Evolutionary conservation across 106 monocot genomes (phyloP), one percentile per base, ranked within the genome.

Genomic region (Dioscorea dumetorum): DNA sequence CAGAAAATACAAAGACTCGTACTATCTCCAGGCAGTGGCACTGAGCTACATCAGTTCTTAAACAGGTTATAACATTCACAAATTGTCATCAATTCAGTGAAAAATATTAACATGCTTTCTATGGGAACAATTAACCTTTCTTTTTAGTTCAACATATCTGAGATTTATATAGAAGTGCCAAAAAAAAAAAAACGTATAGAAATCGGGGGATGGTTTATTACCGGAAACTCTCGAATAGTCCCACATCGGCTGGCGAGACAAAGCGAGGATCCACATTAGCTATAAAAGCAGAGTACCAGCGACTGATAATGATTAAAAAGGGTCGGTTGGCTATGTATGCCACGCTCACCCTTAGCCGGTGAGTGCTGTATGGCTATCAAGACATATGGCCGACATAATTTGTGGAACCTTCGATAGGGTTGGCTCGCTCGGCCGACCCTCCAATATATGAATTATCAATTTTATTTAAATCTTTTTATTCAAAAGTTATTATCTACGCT

Each of bases 311-410:
- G 60, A 0, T 13, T 81, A 67, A 86, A 93, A 95, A 95, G 91
- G 94, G 94, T 91, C 91, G 83, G 91, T 91, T 91, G 94, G 94
- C 88, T 95, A 91, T 88, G 70, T 91, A 85, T 95, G 94, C 91
- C 91, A 83, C 91, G 64, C 80, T 49, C 88, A 66, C 66, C 73
- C 78, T 77, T 78, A 35, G 53, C 6, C 31, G 83, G 69, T 71
- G 94, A 72, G 91, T 88, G 94, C 83, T 85, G 94, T 91, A 94
- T 94, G 94, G 90, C 72, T 88, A 91, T 94, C 91, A 88, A 90
- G 94, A 94, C 94, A 94, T 94, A 94, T 94, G 94, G 91, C 91
- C 74, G 91, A 75, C 94, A 83, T 80, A 94, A 94, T 90, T 94
- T 94, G 69, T 94, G 87, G 80, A 57, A 76, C 7, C 19, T 6